These are phyloP conservation scores for Penicillium cosmopolitanum DNA, from an alignment of 495 filamentous ascomycete species.

Conservation along the genomic window DNA sequence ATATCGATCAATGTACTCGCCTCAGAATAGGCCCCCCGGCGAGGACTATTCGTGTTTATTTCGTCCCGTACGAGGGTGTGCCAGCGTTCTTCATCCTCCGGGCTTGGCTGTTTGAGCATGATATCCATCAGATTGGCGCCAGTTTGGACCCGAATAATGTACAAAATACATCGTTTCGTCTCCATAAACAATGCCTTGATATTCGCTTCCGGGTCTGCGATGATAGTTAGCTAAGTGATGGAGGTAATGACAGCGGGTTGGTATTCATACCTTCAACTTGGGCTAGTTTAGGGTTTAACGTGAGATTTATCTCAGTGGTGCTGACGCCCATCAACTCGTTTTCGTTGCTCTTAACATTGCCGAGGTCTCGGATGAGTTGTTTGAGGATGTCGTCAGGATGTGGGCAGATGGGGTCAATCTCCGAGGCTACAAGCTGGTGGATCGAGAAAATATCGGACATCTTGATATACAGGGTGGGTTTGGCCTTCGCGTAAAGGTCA, in stretches of 20 bases:
- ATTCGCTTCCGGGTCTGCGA: conserved; percentile 81
- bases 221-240: background rate
- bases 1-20: conserved; percentile 84
- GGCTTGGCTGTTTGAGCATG: conserved; percentile 82
- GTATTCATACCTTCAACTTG: conserved; percentile 68
- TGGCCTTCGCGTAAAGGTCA: conserved; percentile 92
- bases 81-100: conserved; percentile 91
- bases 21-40: conserved; percentile 87
- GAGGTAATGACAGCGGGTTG: background rate
- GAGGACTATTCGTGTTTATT: conserved; percentile 66
- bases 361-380: conserved; percentile 89
- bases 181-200: conserved; percentile 94
- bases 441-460: conserved; percentile 97
- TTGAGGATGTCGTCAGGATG: conserved; percentile 84
- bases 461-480: conserved; percentile 97
- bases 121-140: conserved; percentile 94
- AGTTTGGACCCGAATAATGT: conserved; percentile 95
- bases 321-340: conserved; percentile 86
- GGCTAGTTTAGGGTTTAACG: conserved; percentile 87
- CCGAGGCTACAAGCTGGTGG: conserved; percentile 81
- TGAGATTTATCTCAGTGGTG: conserved; percentile 88
- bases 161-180: conserved; percentile 95
- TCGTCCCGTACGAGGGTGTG: conserved; percentile 81
- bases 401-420: conserved; percentile 75
- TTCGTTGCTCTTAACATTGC: conserved; percentile 94